Evolutionary conservation across 2,329 filamentous ascomycete genomes (phyloP).

Genomic region (Fusarium continuum): DNA sequence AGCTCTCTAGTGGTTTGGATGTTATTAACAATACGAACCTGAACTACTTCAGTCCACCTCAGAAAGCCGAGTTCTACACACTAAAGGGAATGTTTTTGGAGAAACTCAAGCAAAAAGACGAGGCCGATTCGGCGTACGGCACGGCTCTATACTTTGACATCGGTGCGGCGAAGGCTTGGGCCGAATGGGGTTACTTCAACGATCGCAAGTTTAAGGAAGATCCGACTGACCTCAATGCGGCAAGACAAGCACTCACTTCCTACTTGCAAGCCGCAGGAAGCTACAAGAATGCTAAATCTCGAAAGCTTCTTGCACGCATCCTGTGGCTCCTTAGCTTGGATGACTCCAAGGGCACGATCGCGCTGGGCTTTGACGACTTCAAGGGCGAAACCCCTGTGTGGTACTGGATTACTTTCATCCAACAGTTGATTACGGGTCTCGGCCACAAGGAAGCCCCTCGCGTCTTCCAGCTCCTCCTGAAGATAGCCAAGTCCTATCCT

Average conservation of each 20-base stretch:
- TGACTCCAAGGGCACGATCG: constrained; percentile 83
- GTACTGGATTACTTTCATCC: constrained; percentile 99
- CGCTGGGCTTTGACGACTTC: constrained; percentile 90
- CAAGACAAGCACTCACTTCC: constrained; percentile 91
- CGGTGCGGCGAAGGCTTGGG: constrained; percentile 95
- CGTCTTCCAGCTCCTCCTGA: constrained; percentile 85
- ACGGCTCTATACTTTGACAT: constrained; percentile 97
- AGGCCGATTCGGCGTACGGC: constrained; percentile 93
- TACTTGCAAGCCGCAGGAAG: constrained; percentile 95
- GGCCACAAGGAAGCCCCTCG: constrained; percentile 91
- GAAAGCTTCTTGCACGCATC: constrained; percentile 91
- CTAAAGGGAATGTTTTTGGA: constrained; percentile 99
- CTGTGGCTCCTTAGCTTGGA: constrained; percentile 96
- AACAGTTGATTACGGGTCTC: constrained; percentile 90
- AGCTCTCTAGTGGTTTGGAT: constrained; percentile 91
- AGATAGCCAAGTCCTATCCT: constrained; percentile 95
- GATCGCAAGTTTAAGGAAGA: constrained; percentile 96
- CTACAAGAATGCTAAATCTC: constrained; percentile 96
- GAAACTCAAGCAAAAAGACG: constrained; percentile 88
- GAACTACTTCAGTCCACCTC: constrained; percentile 94
- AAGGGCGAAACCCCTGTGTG: constrained; percentile 97
- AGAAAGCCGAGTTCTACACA: constrained; percentile 99
- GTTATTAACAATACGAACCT: constrained; percentile 99
- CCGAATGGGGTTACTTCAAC: constrained; percentile 98
- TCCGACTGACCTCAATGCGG: constrained; percentile 80